Percentiles rank a stretch among this genome's conserved stretches.
Conservation (phyloP, 306 rosid species). For the Neltuma alba region DNA sequence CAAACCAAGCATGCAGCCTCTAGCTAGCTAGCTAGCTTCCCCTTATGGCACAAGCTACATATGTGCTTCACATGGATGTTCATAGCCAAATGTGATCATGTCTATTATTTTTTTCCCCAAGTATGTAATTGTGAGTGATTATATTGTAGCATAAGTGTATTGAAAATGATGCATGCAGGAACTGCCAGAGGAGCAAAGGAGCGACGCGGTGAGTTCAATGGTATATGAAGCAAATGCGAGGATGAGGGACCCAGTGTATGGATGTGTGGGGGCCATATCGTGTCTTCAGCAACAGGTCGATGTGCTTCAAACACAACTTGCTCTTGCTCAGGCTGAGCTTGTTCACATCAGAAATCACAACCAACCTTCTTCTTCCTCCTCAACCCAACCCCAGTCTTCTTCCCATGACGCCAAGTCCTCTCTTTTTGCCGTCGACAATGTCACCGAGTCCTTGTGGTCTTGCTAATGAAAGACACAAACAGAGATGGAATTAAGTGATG, state of each 20-base stretch:
- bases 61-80: too few relatives aligned
- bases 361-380: not conserved
- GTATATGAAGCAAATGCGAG: constrained; percentile 20
- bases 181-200: not conserved
- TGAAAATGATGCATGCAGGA: not conserved
- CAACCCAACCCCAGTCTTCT: not conserved
- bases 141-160: too few relatives aligned
- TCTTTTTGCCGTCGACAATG: constrained; percentile 14
- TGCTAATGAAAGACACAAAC: too few relatives aligned
- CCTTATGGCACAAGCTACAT: not conserved
- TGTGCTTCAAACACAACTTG: constrained; percentile 6
- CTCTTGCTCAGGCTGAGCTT: constrained; percentile 8
- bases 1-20: not conserved
- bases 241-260: constrained; percentile 19
- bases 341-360: not conserved
- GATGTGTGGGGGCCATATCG: constrained; percentile 18
- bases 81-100: not conserved
- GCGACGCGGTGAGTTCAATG: constrained; percentile 22
- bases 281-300: constrained; percentile 12
- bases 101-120: too few relatives aligned
- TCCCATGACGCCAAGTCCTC: not conserved
- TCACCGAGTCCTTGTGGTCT: constrained; percentile 13
- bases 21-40: too few relatives aligned
- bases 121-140: not conserved
- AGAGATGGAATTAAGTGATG: too few relatives aligned